A percentile compares a stretch with the other conserved stretches of the same genome.
Evolutionary conservation across 73 alveolate species (phyloP).

Genomic region (Paramecium pentaurelia): DNA sequence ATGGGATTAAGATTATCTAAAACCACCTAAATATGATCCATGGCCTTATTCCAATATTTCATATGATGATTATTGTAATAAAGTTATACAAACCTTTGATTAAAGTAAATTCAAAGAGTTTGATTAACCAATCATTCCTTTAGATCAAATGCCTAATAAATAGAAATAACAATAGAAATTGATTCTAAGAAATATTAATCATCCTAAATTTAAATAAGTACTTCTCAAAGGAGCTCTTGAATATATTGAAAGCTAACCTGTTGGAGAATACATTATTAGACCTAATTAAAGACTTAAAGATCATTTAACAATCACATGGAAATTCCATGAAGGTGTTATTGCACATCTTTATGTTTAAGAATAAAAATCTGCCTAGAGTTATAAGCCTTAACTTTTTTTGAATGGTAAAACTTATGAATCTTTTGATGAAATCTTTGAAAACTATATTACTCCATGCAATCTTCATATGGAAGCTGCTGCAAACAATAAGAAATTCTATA

Average conservation of each 20-base stretch:
- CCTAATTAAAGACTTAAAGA: conserved; percentile 86
- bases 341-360: conserved; percentile 89
- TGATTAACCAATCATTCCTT: not conserved
- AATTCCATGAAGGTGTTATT: conserved; percentile 79
- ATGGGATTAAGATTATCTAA: not conserved
- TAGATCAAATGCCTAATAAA: not conserved
- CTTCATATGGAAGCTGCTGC: conserved; percentile 70
- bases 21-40: not conserved
- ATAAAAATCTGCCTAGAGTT: conserved; percentile 81
- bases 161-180: not conserved
- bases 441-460: conserved; percentile 85
- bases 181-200: conserved; percentile 75
- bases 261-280: conserved; percentile 90
- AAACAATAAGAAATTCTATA: conserved; percentile 63
- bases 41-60: conserved; percentile 5
- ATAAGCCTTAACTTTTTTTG: conserved; percentile 70
- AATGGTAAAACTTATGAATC: conserved; percentile 80
- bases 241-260: conserved; percentile 71
- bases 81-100: not conserved
- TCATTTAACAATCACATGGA: conserved; percentile 88
- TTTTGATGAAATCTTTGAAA: conserved; percentile 86
- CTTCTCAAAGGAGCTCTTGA: conserved; percentile 75
- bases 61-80: not conserved
- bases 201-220: conserved; percentile 84
- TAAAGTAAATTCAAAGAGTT: not conserved